Conservation (phyloP, 371 early-diverging fungal species). For the Actinomortierella wolfii region DNA sequence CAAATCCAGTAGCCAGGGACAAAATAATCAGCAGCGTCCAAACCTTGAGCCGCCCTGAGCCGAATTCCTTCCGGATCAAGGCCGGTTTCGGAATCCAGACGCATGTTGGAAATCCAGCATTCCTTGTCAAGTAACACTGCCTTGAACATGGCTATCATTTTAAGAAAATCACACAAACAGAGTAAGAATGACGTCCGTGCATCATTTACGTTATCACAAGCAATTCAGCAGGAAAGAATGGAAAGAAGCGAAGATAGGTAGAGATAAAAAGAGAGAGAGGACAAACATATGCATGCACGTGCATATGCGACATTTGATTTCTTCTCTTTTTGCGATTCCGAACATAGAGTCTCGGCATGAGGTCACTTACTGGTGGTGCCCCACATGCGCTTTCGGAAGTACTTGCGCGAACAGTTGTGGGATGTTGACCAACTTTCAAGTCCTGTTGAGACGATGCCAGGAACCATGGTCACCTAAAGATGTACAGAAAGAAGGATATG, state of each 20-base stretch:
- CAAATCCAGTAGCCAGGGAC: constrained; percentile 92
- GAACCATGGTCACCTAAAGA: constrained; percentile 77
- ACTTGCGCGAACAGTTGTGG: constrained; percentile 69
- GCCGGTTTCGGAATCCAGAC: constrained; percentile 83
- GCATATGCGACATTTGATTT: too few relatives aligned
- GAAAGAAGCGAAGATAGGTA: constrained; percentile 30
- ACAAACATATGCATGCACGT: not conserved
- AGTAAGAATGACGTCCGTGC: not conserved
- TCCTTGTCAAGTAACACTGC: constrained; percentile 84
- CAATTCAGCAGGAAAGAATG: constrained; percentile 1
- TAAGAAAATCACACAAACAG: not conserved
- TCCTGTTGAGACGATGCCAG: constrained; percentile 89
- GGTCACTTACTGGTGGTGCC: constrained; percentile 73
- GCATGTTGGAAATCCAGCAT: constrained; percentile 86
- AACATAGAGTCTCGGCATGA: too few relatives aligned
- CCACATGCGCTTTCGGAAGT: constrained; percentile 94
- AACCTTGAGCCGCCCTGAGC: constrained; percentile 87
- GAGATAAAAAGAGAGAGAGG: constrained; percentile 15
- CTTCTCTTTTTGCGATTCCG: too few relatives aligned
- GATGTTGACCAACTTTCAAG: constrained; percentile 91
- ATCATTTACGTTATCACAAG: not conserved
- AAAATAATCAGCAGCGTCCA: constrained; percentile 94
- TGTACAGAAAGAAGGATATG: constrained; percentile 53
- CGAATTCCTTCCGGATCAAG: constrained; percentile 86
- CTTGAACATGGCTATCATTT: constrained; percentile 73